Conservation (phyloP, 768 basidiomycete species). For the Phlegmacium glaucopus region DNA sequence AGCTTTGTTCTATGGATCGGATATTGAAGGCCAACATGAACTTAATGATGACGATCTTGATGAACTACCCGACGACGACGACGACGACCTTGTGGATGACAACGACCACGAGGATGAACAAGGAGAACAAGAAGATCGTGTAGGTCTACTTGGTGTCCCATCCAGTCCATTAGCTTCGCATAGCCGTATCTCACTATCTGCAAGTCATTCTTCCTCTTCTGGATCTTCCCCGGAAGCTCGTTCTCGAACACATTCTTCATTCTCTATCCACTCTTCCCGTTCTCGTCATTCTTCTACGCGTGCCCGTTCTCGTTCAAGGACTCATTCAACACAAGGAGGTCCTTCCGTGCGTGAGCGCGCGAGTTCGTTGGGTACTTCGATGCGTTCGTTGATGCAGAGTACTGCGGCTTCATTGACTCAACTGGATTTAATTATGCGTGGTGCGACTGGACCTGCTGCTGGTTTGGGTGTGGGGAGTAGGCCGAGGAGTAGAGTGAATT, state of each 20-base stretch:
- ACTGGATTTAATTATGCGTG: constrained; percentile 44
- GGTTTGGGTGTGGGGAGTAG: constrained; percentile 14
- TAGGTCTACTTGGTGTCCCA: constrained; percentile 28
- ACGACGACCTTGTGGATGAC: constrained; percentile 27
- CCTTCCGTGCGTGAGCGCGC: constrained; percentile 35
- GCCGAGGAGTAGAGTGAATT: constrained; percentile 52
- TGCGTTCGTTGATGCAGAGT: constrained; percentile 64
- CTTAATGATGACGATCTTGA: constrained; percentile 14
- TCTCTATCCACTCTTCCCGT: constrained; percentile 24
- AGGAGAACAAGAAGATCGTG: constrained; percentile 25
- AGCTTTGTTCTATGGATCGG: constrained; percentile 14
- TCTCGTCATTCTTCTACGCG: constrained; percentile 30
- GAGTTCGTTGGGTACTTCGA: constrained; percentile 41
- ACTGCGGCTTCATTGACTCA: constrained; percentile 62
- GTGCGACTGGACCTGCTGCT: constrained; percentile 20
- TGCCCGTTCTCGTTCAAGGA: constrained; percentile 33
- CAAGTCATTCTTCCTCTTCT: constrained; percentile 11
- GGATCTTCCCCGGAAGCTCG: constrained; percentile 24
- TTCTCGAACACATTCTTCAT: constrained; percentile 30
- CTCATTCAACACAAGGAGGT: constrained; percentile 32
- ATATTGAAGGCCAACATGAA: constrained; percentile 8
- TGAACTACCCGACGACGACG: constrained; percentile 13
- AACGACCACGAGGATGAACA: constrained; percentile 15
- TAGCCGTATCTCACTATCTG: constrained; percentile 31
- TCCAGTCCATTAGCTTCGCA: constrained; percentile 50